Conservation (phyloP, 1,139 yeast genomes). For the Debaryomyces singareniensis region DNA sequence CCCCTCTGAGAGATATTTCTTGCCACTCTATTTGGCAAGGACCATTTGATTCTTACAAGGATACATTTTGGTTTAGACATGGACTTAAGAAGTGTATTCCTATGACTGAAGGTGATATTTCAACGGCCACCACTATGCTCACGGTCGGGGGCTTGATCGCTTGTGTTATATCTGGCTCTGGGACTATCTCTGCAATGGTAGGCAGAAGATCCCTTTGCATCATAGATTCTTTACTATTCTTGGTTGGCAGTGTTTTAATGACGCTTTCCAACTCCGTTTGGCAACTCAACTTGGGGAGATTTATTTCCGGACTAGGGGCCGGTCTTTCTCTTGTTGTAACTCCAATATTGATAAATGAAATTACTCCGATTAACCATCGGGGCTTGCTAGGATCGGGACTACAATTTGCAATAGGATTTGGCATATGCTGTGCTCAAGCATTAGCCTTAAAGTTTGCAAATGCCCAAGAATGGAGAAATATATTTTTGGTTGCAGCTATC, state of each 20-base stretch:
- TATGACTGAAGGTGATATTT: slow-evolving; percentile 17
- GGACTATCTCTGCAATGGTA: slow-evolving; percentile 14
- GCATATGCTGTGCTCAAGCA: slow-evolving; percentile 28
- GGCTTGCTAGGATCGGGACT: slow-evolving; percentile 33
- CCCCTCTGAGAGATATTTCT: slow-evolving; percentile 63
- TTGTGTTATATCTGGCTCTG: slow-evolving; percentile 26
- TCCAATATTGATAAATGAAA: slow-evolving; percentile 32
- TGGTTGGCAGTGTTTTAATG: slow-evolving; percentile 24
- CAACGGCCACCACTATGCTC: slow-evolving; percentile 30
- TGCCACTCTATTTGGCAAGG: slow-evolving; percentile 26
- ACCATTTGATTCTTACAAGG: slow-evolving; percentile 14
- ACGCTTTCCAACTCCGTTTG: slow-evolving; percentile 14
- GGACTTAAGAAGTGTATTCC: slow-evolving; percentile 25
- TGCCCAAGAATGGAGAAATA: slow-evolving; percentile 29
- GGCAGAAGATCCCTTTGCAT: slow-evolving; percentile 24
- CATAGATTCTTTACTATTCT: slow-evolving; percentile 18
- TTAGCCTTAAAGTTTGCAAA: slow-evolving; percentile 27
- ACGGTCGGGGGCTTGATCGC: slow-evolving; percentile 33
- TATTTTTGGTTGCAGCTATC: slow-evolving; percentile 21
- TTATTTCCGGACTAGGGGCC: slow-evolving; percentile 31
- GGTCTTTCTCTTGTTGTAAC: slow-evolving; percentile 33
- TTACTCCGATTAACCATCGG: slow-evolving; percentile 32
- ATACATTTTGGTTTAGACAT: slow-evolving; percentile 21
- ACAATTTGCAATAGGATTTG: slow-evolving; percentile 32
- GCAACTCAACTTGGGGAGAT: slow-evolving; percentile 21